phyloP scores from a whole-genome alignment of 73 alveolate species.

The Tetrahymena elliotti region DNA sequence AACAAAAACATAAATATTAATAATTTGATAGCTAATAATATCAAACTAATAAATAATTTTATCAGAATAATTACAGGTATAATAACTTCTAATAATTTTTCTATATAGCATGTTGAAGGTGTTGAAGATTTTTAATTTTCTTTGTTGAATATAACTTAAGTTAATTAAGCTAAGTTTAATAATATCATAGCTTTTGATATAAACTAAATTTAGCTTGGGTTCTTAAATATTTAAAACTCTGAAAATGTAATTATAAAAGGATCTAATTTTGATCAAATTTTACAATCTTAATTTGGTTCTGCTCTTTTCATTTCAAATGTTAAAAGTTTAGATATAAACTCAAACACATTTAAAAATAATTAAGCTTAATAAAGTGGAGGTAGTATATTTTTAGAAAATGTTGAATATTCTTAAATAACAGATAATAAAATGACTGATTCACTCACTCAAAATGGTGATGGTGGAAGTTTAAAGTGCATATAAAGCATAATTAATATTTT shows the following conservation, averaged over 20 bases:
- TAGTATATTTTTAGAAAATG: neutral
- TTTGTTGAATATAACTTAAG: neutral
- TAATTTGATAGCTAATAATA: neutral
- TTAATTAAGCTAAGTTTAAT: neutral
- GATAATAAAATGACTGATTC: neutral
- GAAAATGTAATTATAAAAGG: neutral
- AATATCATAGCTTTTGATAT: neutral
- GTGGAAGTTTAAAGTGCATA: neutral
- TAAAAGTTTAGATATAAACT: neutral
- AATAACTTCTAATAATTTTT: neutral
- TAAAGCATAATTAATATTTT: neutral
- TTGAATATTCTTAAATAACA: neutral
- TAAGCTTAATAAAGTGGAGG: neutral
- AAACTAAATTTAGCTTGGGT: neutral
- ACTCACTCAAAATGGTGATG: neutral
- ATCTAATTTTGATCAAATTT: neutral
- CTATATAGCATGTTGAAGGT: neutral
- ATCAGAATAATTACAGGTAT: neutral
- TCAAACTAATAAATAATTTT: neutral
- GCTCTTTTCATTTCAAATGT: neutral
- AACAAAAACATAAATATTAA: neutral
- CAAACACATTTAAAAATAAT: neutral
- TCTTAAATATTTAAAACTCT: neutral
- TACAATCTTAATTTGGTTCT: neutral
- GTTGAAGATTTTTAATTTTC: neutral